Evolutionary conservation across 1,284 basidiomycete species (phyloP).

Genomic region (Cutaneotrichosporon sp.): DNA sequence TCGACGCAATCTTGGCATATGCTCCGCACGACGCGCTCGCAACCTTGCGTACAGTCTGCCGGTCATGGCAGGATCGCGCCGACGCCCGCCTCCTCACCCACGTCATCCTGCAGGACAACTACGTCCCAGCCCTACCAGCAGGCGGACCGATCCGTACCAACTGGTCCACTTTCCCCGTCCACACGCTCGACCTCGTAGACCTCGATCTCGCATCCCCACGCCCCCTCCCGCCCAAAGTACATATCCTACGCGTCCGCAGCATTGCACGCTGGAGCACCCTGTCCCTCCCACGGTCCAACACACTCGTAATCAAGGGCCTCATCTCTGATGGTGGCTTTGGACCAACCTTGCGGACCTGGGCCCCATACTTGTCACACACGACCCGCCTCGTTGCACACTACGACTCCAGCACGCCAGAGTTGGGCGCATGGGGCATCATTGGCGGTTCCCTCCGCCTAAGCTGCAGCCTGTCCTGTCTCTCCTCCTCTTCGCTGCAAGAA

Average conservation of each 20-base stretch:
- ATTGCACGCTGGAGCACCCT: not conserved
- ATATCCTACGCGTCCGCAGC: not conserved
- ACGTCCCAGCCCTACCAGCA: not conserved
- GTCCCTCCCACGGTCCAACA: not conserved
- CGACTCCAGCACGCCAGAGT: not conserved
- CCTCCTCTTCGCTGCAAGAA: not conserved
- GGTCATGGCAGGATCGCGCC: not conserved
- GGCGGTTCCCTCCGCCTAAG: not conserved
- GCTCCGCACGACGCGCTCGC: not conserved
- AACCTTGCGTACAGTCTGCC: slow-evolving; percentile 1
- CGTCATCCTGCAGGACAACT: not conserved
- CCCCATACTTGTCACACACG: not conserved
- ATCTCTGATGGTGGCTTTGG: not conserved
- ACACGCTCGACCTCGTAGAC: not conserved
- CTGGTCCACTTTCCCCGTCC: not conserved
- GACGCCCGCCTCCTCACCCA: slow-evolving; percentile 1
- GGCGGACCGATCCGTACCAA: not conserved
- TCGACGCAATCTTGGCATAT: not conserved
- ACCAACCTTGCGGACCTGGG: not conserved
- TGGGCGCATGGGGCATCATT: not conserved
- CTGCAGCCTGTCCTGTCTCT: too few relatives aligned
- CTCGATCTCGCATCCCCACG: not conserved
- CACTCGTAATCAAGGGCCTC: not conserved
- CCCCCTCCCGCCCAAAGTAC: not conserved
- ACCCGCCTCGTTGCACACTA: not conserved